Conservation (phyloP, 179 eudicot species). For the Gypsophila paniculata region DNA sequence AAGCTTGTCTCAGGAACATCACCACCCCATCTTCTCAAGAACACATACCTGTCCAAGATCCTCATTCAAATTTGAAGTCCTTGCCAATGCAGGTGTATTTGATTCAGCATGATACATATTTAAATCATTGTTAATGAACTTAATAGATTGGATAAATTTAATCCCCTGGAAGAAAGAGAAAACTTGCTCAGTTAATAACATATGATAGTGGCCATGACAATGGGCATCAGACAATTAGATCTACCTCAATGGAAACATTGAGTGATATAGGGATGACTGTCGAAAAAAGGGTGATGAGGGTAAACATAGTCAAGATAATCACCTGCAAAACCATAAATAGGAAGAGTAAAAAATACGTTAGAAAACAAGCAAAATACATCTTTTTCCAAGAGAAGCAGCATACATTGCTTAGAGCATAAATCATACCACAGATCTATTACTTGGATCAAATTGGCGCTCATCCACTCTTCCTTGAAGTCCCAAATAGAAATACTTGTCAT, state of each 20-base stretch:
- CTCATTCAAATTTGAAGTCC: conserved; percentile 97
- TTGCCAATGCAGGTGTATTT: conserved; percentile 90
- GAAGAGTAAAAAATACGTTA: background rate
- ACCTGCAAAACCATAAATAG: conserved; percentile 43
- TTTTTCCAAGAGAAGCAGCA: conserved; percentile 16
- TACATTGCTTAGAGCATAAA: conserved; percentile 10
- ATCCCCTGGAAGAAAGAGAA: conserved; percentile 57
- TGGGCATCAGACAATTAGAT: conserved; percentile 15
- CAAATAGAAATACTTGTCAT: conserved; percentile 61
- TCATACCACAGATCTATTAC: conserved; percentile 74
- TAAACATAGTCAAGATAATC: conserved; percentile 74
- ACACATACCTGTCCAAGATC: conserved; percentile 95
- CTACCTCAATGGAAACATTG: conserved; percentile 97
- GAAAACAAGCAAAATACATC: background rate
- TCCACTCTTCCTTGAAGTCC: conserved; percentile 45
- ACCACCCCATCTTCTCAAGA: conserved; percentile 3
- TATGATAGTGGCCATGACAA: conserved; percentile 2
- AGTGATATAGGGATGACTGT: conserved; percentile 97
- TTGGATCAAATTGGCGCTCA: conserved; percentile 71
- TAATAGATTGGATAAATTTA: conserved; percentile 81
- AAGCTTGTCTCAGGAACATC: background rate
- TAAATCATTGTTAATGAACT: conserved; percentile 90
- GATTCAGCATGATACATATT: conserved; percentile 86
- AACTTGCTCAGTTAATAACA: conserved; percentile 9
- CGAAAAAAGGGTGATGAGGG: conserved; percentile 90